These are phyloP conservation scores for Sarocladium strictum DNA, from an alignment of 2,329 filamentous ascomycete species.

Conservation along the genomic window DNA sequence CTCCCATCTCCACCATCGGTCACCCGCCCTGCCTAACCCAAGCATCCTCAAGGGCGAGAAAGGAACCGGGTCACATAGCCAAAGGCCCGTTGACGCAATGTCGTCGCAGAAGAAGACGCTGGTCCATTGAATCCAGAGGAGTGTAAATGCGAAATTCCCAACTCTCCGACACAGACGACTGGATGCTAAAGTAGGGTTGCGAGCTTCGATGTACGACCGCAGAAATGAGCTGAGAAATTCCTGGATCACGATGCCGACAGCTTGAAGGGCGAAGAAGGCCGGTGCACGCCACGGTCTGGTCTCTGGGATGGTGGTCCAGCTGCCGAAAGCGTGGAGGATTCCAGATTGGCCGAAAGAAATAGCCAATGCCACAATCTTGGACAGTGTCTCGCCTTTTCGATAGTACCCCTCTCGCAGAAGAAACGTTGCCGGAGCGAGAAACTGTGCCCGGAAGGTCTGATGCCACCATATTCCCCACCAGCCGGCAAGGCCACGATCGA, in stretches of 20 bases:
- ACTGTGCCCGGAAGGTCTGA: conserved; percentile 75
- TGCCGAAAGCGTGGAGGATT: conserved; percentile 65
- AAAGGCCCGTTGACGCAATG: conserved; percentile 66
- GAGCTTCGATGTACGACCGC: conserved; percentile 10
- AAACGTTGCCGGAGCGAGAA: conserved; percentile 52
- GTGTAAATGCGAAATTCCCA: conserved; percentile 56
- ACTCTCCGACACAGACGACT: conserved; percentile 38
- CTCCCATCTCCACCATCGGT: conserved; percentile 64
- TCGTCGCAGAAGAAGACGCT: conserved; percentile 66
- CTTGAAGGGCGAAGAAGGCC: conserved; percentile 68
- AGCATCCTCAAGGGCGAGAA: conserved; percentile 63
- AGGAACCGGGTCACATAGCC: conserved; percentile 78
- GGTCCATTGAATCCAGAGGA: conserved; percentile 64
- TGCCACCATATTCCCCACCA: conserved; percentile 91
- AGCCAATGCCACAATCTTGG: conserved; percentile 21
- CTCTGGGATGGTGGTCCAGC: conserved; percentile 54
- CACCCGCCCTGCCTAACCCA: conserved; percentile 54
- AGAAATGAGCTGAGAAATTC: conserved; percentile 28
- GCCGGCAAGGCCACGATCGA: conserved; percentile 67
- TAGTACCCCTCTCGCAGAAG: conserved; percentile 36
- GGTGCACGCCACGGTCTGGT: conserved; percentile 48
- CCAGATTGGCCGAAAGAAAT: conserved; percentile 58
- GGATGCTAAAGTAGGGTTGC: conserved; percentile 21
- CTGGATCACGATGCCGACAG: conserved; percentile 60
- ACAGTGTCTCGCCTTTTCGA: conserved; percentile 17